A percentile compares a stretch with the other conserved stretches of the same genome.
Conservation (phyloP, 192 early-diverging fungal genomes). For the Backusella tarrabulga region DNA sequence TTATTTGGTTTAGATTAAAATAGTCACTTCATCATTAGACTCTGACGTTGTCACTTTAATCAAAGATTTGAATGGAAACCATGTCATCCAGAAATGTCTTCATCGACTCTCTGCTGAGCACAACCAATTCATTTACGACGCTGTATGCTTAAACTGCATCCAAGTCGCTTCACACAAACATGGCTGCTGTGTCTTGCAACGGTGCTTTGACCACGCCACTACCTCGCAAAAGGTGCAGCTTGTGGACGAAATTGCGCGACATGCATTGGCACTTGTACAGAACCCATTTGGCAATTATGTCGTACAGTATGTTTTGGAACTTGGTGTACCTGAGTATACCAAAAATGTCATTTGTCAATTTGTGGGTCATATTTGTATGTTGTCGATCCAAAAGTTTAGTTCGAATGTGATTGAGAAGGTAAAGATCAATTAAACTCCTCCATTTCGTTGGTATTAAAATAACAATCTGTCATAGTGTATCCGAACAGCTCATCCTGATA, state of each 20-base stretch:
- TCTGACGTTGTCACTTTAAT: conserved; percentile 74
- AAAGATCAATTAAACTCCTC: background rate
- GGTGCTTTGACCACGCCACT: conserved; percentile 84
- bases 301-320: conserved; percentile 87
- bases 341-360: conserved; percentile 73
- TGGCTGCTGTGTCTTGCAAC: conserved; percentile 88
- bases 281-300: conserved; percentile 95
- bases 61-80: conserved; percentile 90
- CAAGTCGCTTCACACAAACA: conserved; percentile 88
- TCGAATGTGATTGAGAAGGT: conserved; percentile 94
- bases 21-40: conserved; percentile 64
- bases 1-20: conserved; percentile 47
- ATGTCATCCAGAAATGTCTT: conserved; percentile 91
- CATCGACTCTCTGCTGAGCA: conserved; percentile 66
- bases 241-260: conserved; percentile 68
- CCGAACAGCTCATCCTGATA: conserved; percentile 67
- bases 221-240: conserved; percentile 69
- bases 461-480: conserved; percentile 58
- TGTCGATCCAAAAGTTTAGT: conserved; percentile 89
- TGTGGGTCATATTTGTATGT: conserved; percentile 65
- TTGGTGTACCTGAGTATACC: conserved; percentile 62
- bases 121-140: conserved; percentile 88
- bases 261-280: conserved; percentile 76
- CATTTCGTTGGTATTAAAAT: background rate
- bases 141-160: conserved; percentile 70